Base-by-base conservation (phyloP, 495 filamentous ascomycete genomes). In the Aspergillus wentii region DNA sequence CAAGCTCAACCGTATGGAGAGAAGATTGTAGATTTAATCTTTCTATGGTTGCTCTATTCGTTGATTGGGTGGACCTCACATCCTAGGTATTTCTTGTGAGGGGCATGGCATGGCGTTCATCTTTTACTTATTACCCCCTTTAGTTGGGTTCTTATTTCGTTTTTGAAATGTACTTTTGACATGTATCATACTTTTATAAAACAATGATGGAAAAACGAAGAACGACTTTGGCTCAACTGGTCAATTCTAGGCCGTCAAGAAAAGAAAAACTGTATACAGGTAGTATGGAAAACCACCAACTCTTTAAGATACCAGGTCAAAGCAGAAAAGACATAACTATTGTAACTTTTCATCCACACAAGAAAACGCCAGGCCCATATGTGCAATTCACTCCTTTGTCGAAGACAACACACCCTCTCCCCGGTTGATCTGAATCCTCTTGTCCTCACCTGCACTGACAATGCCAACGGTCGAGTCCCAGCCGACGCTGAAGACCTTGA, bases 381-480 rank as follows among this genome's bases (percentile, higher is more conserved):
- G 51, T 57, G 50, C 46, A 57, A 51, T 48, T 33, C 48, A 47
- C 49, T 51, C 18, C 46, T 56, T 61, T n/a, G 35, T 40, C 7
- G 62, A 59, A 41, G 62, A 64, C 46, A 71, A 34, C 21, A 72
- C 62, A 28, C 66, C 67, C 39, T 72, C 64, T 17, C 82, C 82
- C 35, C 74, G 68, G 66, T 98, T 94, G 41, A 97, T 79, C 68
- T 97, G 94, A 46, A 97, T 82, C 67, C 75, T 76, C 67, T 86
- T 89, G 59, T 98, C 92, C 75, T 95, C 89, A 9, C 89, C 87
- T 5, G 69, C 89, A 59, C 86, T 94, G 16, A 96, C 83, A 59
- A 98, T 95, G 6, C 92, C 92, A 28, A 94, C 71, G 14, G 71
- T 69, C 47, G 65, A 63, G 64, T 95, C 86, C 92, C 92, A 98